Conservation (phyloP, 805 yeast species). For the Sugiyamaella americana region DNA sequence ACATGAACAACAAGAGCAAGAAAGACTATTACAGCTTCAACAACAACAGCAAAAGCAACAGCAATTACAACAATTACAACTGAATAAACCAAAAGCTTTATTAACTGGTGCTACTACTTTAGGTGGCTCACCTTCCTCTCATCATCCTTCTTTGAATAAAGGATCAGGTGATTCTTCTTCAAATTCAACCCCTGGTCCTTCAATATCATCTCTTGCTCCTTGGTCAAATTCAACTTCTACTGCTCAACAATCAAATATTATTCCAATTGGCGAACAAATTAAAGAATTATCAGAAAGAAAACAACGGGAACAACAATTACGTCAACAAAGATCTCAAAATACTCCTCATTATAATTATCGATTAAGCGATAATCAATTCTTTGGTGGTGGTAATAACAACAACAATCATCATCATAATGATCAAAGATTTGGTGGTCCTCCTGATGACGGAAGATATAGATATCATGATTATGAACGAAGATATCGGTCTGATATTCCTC, state of each 20-base stretch:
- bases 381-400: conserved; percentile 3
- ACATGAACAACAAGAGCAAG: not conserved
- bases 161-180: not conserved
- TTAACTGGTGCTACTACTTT: not conserved
- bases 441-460: conserved; percentile 17
- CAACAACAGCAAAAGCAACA: not conserved
- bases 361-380: not conserved
- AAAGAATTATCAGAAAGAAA: conserved; percentile 19
- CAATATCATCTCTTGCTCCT: conserved; percentile 18
- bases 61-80: not conserved
- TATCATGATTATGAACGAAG: conserved; percentile 23
- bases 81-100: not conserved
- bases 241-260: conserved; percentile 7
- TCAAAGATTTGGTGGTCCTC: conserved; percentile 10
- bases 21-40: not conserved
- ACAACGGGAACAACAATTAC: conserved; percentile 8
- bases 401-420: not conserved
- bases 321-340: not conserved
- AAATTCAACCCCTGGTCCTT: not conserved
- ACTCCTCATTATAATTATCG: conserved; percentile 12
- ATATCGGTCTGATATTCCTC: conserved; percentile 19
- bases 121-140: conserved; percentile 4
- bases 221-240: conserved; percentile 14
- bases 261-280: conserved; percentile 24
- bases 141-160: conserved; percentile 1